Base-by-base conservation (phyloP, 768 basidiomycete species). In the Tylopilus intermedius region DNA sequence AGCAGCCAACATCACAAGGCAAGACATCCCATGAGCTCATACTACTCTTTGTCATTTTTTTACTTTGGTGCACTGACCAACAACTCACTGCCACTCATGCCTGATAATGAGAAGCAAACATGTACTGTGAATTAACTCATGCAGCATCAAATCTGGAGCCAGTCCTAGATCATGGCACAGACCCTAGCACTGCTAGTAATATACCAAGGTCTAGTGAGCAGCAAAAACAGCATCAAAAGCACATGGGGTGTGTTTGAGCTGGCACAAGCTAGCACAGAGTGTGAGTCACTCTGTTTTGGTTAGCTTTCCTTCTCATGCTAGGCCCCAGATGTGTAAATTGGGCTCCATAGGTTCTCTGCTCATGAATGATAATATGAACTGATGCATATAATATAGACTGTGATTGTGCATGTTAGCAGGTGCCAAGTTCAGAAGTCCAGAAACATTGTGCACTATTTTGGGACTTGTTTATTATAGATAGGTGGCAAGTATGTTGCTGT, bases 401-500 rank as follows among this genome's bases (percentile, higher is more conserved):
- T 8, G 85, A 88, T 62, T 83, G 83, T 62, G 84, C 84, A 5
- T 74, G 86, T 30, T 88, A 84, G 83, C 78, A 80, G 35, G 65
- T 88, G 18, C 57, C 78, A 5, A 75, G 76, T 3, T 72, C 76
- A 1, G 85, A 85, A 60, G 82, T 86, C 5, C 84, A 88, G 69
- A 86, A 86, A 64, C 78, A 85, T 4, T 76, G 85, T 29, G 78
- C 81, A 1, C 64, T 87, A 22, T 87, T 87, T 58, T 87, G 86
- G 86, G 85, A 88, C 54, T 54, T 87, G 27, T 86, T 84, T 58
- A 82, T 86, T 56, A 83, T 84, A 0, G 85, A 87, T 63, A 80
- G 81, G 55, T 87, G 84, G 83, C 83, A 84, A 76, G 86, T 84
- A 54, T 13, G 75, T 59, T 22, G 1, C 29, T 9, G 8, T 13